Percentiles rank a stretch among this genome's conserved stretches.
Evolutionary conservation across 1,284 basidiomycete species (phyloP).

Genomic region (Cryptococcus sp.): DNA sequence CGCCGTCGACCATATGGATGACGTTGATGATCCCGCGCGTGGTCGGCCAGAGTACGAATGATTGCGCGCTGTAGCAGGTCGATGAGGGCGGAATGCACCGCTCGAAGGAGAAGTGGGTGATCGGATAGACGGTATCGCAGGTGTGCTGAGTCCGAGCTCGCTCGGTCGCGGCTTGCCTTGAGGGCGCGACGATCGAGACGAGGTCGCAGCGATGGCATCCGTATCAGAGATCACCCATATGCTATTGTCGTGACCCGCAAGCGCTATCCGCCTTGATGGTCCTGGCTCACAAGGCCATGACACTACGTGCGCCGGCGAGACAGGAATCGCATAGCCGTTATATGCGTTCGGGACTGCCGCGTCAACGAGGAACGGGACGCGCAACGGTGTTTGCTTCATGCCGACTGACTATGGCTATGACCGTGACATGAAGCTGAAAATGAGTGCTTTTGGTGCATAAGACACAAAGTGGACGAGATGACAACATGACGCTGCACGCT

Average conservation of each 20-base stretch:
- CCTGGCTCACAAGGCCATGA: slow-evolving; percentile 35
- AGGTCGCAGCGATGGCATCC: not conserved
- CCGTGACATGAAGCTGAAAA: not conserved
- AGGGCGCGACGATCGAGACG: not conserved
- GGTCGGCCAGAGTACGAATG: slow-evolving; percentile 26
- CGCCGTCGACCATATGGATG: slow-evolving; percentile 27
- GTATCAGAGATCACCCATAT: slow-evolving; percentile 36
- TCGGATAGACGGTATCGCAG: slow-evolving; percentile 8
- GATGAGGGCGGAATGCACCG: slow-evolving; percentile 2
- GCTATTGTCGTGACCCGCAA: slow-evolving; percentile 39
- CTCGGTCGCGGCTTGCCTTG: too few species aligned
- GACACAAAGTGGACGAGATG: not conserved
- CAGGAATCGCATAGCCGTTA: slow-evolving; percentile 23
- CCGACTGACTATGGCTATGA: not conserved
- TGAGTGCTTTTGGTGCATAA: not conserved
- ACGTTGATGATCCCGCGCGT: slow-evolving; percentile 33
- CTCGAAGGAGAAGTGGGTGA: slow-evolving; percentile 7
- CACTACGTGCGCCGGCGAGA: slow-evolving; percentile 34
- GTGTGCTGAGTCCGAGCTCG: too few species aligned
- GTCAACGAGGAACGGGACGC: slow-evolving; percentile 36
- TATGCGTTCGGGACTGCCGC: slow-evolving; percentile 8
- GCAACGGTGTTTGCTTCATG: slow-evolving; percentile 25
- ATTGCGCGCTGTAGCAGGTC: slow-evolving; percentile 16
- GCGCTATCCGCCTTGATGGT: slow-evolving; percentile 31
- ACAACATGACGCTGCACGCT: not conserved